Base-by-base conservation (phyloP, 371 early-diverging fungal genomes). In the Mucor mucedo region DNA sequence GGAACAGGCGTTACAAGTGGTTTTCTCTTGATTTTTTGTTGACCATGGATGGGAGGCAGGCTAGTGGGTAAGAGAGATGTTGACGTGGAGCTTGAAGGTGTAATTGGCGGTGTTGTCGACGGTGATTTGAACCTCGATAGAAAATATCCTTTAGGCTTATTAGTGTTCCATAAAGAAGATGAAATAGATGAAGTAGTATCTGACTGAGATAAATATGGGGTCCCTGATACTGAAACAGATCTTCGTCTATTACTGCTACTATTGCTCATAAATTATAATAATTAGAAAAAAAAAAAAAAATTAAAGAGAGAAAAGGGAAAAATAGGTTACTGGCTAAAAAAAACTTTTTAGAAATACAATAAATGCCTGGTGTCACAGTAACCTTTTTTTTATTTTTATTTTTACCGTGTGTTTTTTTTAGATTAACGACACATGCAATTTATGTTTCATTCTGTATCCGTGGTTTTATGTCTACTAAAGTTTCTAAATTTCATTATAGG, bases 11-110 rank as follows among this genome's bases (percentile, higher is more conserved):
- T 13, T 9, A 42, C 50, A 14, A 63, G 39, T 28, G 63, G 56
- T 44, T 60, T 68, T 63, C 64, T 30, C 39, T 68, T 68, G 2
- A 63, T 52, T 39, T 50, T 60, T 45, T 68, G 63, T 11, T 58
- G 52, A 3, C 55, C 55, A 44, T 59, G 63, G 4, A 60, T 54
- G 2, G 45, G 65, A 30, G 65, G 65, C 40, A 65, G 16, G 32
- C 10, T 30, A n/a, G 47, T 58, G 27, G 53, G 21, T 9, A 39
- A n/a, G 4, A 58, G 44, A 9, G 28, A 14, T 2, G 55, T 44
- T 16, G 64, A 64, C 2, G 50, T 41, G 0, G 62, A 61, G 16
- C 32, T 52, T 8, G 64, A 52, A 45, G 64, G 58, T 2, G 58
- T 52, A 5, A 62, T 54, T 10, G 55, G 38, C 30, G 48, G 49